A percentile compares a stretch with the other conserved stretches of the same genome.
Conservation (phyloP, 2,329 filamentous ascomycete species). For the Trichoderma polysporum region DNA sequence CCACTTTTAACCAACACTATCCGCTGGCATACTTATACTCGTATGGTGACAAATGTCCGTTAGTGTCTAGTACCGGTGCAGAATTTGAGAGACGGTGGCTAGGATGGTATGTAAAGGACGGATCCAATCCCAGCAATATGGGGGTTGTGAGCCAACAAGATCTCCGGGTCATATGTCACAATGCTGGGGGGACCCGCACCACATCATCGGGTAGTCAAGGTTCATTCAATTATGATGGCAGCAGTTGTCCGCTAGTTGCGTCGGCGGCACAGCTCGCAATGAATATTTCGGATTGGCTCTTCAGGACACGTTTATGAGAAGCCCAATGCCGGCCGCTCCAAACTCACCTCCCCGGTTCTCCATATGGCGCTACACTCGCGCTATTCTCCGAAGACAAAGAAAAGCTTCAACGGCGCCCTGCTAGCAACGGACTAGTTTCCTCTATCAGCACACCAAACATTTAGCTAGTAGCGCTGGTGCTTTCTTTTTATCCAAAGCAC, state of each 20-base stretch:
- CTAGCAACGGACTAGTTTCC: constrained; percentile 3
- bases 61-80: neutral
- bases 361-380: constrained; percentile 11
- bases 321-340: constrained; percentile 5
- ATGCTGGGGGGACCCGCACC: constrained; percentile 6
- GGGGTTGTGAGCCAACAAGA: constrained; percentile 17
- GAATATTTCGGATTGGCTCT: neutral
- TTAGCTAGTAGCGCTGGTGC: neutral
- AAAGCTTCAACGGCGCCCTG: constrained; percentile 10
- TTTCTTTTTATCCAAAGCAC: neutral
- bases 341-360: constrained; percentile 2
- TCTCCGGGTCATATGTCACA: constrained; percentile 19
- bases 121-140: neutral
- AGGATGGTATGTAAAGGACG: neutral
- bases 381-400: constrained; percentile 14
- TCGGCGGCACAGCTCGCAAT: constrained; percentile 1
- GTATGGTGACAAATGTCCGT: neutral
- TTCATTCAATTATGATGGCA: neutral
- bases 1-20: constrained; percentile 9
- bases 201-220: neutral
- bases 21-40: neutral
- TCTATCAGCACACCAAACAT: neutral
- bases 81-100: neutral
- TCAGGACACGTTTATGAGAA: neutral
- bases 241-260: neutral